Evolutionary conservation across 2,329 filamentous ascomycete genomes (phyloP).

Genomic region (Pseudogymnoascus sp.): DNA sequence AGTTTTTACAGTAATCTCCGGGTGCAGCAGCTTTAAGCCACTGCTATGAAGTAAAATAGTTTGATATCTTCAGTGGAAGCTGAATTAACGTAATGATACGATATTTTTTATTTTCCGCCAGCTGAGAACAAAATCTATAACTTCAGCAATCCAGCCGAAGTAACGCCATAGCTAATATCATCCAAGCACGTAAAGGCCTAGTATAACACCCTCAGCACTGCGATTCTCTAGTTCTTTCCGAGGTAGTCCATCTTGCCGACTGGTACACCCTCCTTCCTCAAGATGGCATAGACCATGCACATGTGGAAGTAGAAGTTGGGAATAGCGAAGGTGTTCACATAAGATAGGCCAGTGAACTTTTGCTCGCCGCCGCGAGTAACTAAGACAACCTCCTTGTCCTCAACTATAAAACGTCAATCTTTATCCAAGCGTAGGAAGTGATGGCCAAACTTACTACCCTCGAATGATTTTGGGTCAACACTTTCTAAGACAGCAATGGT

Average conservation of each 20-base stretch:
- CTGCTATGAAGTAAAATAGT: background rate
- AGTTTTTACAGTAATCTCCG: background rate
- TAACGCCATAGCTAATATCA: background rate
- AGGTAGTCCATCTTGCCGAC: conserved; percentile 56
- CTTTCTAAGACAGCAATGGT: conserved; percentile 40
- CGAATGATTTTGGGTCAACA: conserved; percentile 36
- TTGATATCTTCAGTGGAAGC: background rate
- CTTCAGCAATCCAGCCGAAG: background rate
- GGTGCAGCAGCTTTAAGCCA: background rate
- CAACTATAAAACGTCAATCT: conserved; percentile 20
- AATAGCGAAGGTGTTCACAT: conserved; percentile 41
- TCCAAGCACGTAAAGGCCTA: background rate
- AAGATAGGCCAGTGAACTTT: conserved; percentile 38
- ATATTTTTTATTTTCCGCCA: background rate
- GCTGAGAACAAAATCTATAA: background rate
- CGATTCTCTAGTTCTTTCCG: conserved; percentile 12
- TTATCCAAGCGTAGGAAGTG: background rate
- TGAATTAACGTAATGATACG: background rate
- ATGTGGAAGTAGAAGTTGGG: conserved; percentile 62
- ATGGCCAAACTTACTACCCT: conserved; percentile 26
- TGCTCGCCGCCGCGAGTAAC: conserved; percentile 27
- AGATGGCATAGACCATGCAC: conserved; percentile 50
- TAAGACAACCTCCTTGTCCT: conserved; percentile 34
- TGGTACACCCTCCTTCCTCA: conserved; percentile 53
- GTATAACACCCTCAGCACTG: background rate